Evolutionary conservation across 768 basidiomycete genomes (phyloP).

Genomic region (Kwoniella pini): DNA sequence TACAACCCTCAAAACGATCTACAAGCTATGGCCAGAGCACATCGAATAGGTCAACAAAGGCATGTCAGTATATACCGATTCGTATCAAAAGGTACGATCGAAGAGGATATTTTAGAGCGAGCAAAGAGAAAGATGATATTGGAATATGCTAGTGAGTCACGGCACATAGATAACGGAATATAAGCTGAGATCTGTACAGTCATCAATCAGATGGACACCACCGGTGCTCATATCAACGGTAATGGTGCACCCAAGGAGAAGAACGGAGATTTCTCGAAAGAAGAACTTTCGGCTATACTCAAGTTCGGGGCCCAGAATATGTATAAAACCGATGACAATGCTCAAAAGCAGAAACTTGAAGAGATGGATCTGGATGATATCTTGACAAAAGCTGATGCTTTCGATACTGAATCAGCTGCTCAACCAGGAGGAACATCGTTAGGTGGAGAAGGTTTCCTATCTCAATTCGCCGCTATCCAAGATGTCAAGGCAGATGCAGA

Average conservation of each 20-base stretch:
- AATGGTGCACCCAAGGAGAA: constrained; percentile 62
- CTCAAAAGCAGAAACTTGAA: constrained; percentile 92
- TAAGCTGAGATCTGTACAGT: constrained; percentile 60
- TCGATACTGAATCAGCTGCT: constrained; percentile 82
- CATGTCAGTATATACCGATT: constrained; percentile 97
- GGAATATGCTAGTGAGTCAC: constrained; percentile 91
- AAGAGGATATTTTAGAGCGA: constrained; percentile 95
- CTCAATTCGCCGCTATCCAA: constrained; percentile 91
- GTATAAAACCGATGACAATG: constrained; percentile 96
- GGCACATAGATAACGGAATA: too few species aligned
- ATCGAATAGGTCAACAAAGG: constrained; percentile 97
- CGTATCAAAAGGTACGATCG: constrained; percentile 98
- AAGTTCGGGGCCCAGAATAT: constrained; percentile 99
- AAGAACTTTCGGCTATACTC: constrained; percentile 93
- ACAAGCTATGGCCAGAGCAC: constrained; percentile 98
- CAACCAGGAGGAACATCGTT: constrained; percentile 86
- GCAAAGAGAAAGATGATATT: constrained; percentile 99
- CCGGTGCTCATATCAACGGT: constrained; percentile 83
- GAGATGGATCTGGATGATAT: constrained; percentile 99
- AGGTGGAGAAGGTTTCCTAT: constrained; percentile 96
- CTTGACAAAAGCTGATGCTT: constrained; percentile 91
- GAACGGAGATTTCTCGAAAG: constrained; percentile 63
- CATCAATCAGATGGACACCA: constrained; percentile 99
- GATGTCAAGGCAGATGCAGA: constrained; percentile 87
- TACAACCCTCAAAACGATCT: constrained; percentile 99